These are phyloP conservation scores for Collybia sp. DNA, from an alignment of 768 basidiomycete genomes.

Conservation along the genomic window DNA sequence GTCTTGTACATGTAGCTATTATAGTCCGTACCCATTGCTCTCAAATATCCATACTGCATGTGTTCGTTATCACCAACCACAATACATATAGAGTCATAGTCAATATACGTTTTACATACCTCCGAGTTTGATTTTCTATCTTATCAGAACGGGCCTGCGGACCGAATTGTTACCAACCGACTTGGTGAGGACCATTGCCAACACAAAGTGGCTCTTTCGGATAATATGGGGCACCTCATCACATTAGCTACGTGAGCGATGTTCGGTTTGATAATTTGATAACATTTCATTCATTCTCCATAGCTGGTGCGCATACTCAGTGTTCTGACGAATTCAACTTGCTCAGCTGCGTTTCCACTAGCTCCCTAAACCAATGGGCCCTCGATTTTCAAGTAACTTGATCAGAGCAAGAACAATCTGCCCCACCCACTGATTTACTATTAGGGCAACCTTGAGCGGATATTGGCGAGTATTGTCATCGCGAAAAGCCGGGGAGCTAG, in stretches of 20 bases:
- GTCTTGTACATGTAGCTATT: too few relatives aligned
- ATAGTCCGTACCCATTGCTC: too few relatives aligned
- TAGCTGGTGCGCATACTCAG: slow-evolving; percentile 25
- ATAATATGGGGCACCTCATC: slow-evolving; percentile 82
- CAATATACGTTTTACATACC: not conserved
- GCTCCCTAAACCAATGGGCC: slow-evolving; percentile 97
- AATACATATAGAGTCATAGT: not conserved
- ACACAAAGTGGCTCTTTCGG: slow-evolving; percentile 1
- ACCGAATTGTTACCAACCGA: too few relatives aligned
- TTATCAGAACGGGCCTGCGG: too few relatives aligned
- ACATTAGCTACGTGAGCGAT: slow-evolving; percentile 78
- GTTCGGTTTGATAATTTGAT: not conserved
- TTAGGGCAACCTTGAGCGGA: slow-evolving; percentile 92
- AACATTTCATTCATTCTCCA: slow-evolving; percentile 7
- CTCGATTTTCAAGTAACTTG: slow-evolving; percentile 80
- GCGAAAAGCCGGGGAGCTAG: slow-evolving; percentile 89
- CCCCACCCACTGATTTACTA: not conserved
- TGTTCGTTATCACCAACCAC: not conserved
- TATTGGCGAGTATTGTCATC: slow-evolving; percentile 79
- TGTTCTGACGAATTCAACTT: slow-evolving; percentile 1
- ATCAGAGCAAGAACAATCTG: not conserved
- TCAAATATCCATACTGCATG: not conserved
- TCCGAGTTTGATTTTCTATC: too few relatives aligned
- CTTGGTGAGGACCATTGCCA: not conserved
- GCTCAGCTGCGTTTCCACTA: slow-evolving; percentile 21